Conservation (phyloP, 306 rosid genomes). For the Quercus suber region DNA sequence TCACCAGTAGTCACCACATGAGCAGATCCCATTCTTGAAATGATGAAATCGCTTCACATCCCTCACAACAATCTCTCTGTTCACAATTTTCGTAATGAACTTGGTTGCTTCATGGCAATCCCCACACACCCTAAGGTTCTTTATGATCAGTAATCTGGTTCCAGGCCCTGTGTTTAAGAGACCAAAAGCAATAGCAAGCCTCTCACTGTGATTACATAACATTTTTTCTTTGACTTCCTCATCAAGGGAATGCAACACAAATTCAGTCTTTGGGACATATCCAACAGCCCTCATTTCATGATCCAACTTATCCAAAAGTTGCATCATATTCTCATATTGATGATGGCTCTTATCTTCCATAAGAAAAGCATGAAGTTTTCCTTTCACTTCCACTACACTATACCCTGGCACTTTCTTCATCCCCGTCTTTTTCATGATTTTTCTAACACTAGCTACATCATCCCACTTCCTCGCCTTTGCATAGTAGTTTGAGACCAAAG, state of each 20-base stretch:
- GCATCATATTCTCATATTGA: background rate
- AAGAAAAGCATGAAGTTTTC: constrained; percentile 37
- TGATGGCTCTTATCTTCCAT: constrained; percentile 39
- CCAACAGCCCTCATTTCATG: constrained; percentile 25
- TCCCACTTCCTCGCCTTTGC: constrained; percentile 42
- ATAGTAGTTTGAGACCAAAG: constrained; percentile 16
- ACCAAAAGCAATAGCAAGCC: constrained; percentile 1
- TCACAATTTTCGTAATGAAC: background rate
- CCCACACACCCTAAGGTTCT: background rate
- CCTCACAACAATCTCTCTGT: constrained; percentile 6
- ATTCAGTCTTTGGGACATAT: constrained; percentile 11
- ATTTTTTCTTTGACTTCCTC: constrained; percentile 6
- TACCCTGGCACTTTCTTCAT: constrained; percentile 36
- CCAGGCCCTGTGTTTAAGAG: background rate
- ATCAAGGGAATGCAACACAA: constrained; percentile 8
- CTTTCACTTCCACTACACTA: constrained; percentile 39
- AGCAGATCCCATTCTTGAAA: background rate
- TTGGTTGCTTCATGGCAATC: constrained; percentile 4
- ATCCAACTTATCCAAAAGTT: background rate
- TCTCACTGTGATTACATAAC: constrained; percentile 1
- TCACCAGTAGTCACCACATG: background rate
- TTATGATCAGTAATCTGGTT: background rate
- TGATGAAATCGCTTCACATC: background rate
- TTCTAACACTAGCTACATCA: constrained; percentile 31
- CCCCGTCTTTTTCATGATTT: constrained; percentile 27